Percentiles rank a stretch among this genome's conserved stretches.
Evolutionary conservation across 805 yeast species (phyloP).

Genomic region (Wilhelminamyces savonicus): DNA sequence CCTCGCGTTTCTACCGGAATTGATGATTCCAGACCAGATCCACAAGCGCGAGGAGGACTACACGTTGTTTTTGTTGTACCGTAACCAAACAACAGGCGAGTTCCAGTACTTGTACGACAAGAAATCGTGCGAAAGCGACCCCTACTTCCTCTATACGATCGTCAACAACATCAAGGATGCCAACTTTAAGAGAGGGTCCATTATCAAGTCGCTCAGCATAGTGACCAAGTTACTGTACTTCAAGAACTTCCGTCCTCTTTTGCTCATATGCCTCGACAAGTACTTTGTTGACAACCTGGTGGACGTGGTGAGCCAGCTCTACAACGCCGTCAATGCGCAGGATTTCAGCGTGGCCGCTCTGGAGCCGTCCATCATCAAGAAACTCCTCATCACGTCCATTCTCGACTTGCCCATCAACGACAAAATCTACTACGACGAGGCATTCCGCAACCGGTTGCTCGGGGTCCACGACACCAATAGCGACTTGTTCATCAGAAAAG

Average conservation of each 20-base stretch:
- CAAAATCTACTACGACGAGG: constrained; percentile 33
- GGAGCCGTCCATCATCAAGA: constrained; percentile 23
- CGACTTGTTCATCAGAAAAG: constrained; percentile 36
- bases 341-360: constrained; percentile 11
- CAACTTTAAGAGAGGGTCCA: constrained; percentile 49
- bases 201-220: constrained; percentile 53
- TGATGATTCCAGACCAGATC: constrained; percentile 58
- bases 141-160: constrained; percentile 50
- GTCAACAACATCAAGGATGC: constrained; percentile 44
- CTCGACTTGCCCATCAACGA: constrained; percentile 38
- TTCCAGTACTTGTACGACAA: constrained; percentile 31
- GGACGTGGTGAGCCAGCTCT: constrained; percentile 19
- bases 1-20: constrained; percentile 39
- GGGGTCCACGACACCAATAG: constrained; percentile 22
- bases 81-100: constrained; percentile 31
- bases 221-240: constrained; percentile 49
- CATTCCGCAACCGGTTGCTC: constrained; percentile 29
- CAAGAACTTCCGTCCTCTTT: constrained; percentile 52
- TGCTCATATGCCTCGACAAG: constrained; percentile 46
- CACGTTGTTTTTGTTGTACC: constrained; percentile 49
- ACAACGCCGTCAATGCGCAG: constrained; percentile 25
- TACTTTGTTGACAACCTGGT: constrained; percentile 27
- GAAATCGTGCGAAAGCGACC: constrained; percentile 29
- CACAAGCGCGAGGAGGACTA: constrained; percentile 54
- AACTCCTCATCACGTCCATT: constrained; percentile 34